phyloP scores from a whole-genome alignment of 306 rosid genomes.

The Cucurbita pepo region DNA sequence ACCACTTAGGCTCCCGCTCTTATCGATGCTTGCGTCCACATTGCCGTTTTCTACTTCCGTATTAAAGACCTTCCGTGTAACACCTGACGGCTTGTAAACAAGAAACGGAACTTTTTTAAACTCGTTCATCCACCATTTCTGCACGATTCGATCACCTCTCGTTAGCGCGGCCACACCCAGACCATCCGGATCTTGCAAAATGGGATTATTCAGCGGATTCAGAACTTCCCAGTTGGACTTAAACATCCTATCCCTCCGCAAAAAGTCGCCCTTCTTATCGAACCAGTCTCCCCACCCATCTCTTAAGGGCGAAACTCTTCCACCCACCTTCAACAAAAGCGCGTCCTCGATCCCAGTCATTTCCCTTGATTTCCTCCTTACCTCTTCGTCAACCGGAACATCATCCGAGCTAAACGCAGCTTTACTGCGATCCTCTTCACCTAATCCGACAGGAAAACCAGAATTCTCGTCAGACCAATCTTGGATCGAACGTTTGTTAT shows the following conservation, averaged over 20 bases:
- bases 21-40: not conserved
- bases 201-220: slow-evolving; percentile 48
- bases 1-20: not conserved
- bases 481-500: slow-evolving; percentile 23
- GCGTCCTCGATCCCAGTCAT: slow-evolving; percentile 47
- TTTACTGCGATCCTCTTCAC: slow-evolving; percentile 31
- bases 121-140: slow-evolving; percentile 48
- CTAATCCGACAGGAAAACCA: slow-evolving; percentile 23
- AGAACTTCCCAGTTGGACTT: slow-evolving; percentile 47
- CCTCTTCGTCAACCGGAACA: slow-evolving; percentile 41
- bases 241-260: slow-evolving; percentile 65
- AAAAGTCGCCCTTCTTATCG: slow-evolving; percentile 49
- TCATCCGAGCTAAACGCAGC: slow-evolving; percentile 67
- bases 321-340: slow-evolving; percentile 37
- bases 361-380: slow-evolving; percentile 18
- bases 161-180: slow-evolving; percentile 33
- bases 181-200: slow-evolving; percentile 73
- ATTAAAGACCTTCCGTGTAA: slow-evolving; percentile 3
- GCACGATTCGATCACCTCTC: slow-evolving; percentile 39
- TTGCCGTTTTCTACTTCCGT: slow-evolving; percentile 4
- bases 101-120: slow-evolving; percentile 41
- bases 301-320: slow-evolving; percentile 45
- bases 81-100: slow-evolving; percentile 18
- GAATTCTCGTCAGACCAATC: slow-evolving; percentile 31
- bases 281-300: slow-evolving; percentile 92